phyloP scores from a whole-genome alignment of 1,139 yeast species.

The Sugiyamaella grinbergsii region DNA sequence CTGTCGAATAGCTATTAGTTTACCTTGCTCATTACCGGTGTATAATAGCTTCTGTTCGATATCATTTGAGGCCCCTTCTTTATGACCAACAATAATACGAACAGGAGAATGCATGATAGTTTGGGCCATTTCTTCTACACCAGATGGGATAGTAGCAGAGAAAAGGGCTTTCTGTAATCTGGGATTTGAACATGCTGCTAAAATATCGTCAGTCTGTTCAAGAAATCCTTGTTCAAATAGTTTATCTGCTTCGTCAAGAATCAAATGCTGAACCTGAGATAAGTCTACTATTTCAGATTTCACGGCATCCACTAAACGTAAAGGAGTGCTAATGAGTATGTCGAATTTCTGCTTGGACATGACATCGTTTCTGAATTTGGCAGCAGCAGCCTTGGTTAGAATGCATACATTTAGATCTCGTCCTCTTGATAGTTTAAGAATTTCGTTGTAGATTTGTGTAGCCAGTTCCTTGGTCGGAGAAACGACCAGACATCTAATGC shows the following conservation, averaged over 20 bases:
- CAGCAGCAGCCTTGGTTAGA: slow-evolving; percentile 74
- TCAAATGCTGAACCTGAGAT: slow-evolving; percentile 65
- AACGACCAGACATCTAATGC: slow-evolving; percentile 73
- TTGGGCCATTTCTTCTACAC: slow-evolving; percentile 86
- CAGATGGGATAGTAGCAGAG: slow-evolving; percentile 94
- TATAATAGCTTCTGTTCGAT: slow-evolving; percentile 84
- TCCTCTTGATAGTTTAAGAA: slow-evolving; percentile 55
- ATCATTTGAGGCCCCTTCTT: slow-evolving; percentile 84
- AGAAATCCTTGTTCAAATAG: slow-evolving; percentile 88
- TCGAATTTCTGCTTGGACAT: slow-evolving; percentile 69
- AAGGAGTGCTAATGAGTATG: slow-evolving; percentile 82
- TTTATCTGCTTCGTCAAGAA: slow-evolving; percentile 96
- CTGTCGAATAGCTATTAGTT: slow-evolving; percentile 85
- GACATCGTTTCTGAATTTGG: slow-evolving; percentile 57
- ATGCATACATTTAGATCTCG: slow-evolving; percentile 63
- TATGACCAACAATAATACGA: slow-evolving; percentile 87
- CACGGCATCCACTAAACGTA: slow-evolving; percentile 78
- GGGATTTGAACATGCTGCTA: slow-evolving; percentile 63
- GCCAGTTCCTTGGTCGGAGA: slow-evolving; percentile 96
- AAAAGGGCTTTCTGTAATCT: slow-evolving; percentile 67
- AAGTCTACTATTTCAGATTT: slow-evolving; percentile 62
- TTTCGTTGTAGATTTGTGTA: slow-evolving; percentile 74
- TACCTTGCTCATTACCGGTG: slow-evolving; percentile 95
- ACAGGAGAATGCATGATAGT: slow-evolving; percentile 83
- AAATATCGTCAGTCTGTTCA: slow-evolving; percentile 85